These are phyloP conservation scores for Nevesoporus exiguus DNA, from an alignment of 768 basidiomycete genomes.

Conservation along the genomic window DNA sequence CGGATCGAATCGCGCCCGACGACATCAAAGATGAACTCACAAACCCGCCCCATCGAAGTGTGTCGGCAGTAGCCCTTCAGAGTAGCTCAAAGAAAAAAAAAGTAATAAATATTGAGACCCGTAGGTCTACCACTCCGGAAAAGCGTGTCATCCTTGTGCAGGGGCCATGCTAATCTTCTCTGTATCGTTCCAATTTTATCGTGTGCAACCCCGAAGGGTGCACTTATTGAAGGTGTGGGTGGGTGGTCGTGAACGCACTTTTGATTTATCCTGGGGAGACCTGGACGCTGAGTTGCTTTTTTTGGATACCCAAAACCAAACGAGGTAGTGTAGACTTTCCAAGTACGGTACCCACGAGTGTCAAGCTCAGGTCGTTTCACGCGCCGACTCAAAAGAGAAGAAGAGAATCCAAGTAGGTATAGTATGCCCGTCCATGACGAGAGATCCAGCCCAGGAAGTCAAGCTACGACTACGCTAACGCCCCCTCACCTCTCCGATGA, in stretches of 20 bases:
- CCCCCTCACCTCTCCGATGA: slow-evolving; percentile 53
- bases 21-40: too few species aligned
- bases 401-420: slow-evolving; percentile 6
- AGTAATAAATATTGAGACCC: slow-evolving; percentile 44
- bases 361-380: background rate
- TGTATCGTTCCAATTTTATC: slow-evolving; percentile 99
- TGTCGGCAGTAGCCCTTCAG: too few species aligned
- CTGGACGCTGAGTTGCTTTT: background rate
- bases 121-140: slow-evolving; percentile 80
- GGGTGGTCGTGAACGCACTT: slow-evolving; percentile 6
- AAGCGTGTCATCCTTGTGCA: slow-evolving; percentile 99
- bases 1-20: too few species aligned
- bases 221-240: fast-evolving
- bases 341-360: background rate
- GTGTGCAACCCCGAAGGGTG: slow-evolving; percentile 70
- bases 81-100: too few species aligned
- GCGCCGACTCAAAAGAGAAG: background rate
- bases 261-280: slow-evolving; percentile 21
- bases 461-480: background rate
- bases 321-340: background rate
- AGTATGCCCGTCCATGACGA: slow-evolving; percentile 10
- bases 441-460: slow-evolving; percentile 7
- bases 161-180: slow-evolving; percentile 84
- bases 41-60: too few species aligned
- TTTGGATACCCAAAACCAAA: background rate